A percentile compares a stretch with the other conserved stretches of the same genome.
Conservation (phyloP, 257 asterid genomes). For the Penstemon davidsonii region DNA sequence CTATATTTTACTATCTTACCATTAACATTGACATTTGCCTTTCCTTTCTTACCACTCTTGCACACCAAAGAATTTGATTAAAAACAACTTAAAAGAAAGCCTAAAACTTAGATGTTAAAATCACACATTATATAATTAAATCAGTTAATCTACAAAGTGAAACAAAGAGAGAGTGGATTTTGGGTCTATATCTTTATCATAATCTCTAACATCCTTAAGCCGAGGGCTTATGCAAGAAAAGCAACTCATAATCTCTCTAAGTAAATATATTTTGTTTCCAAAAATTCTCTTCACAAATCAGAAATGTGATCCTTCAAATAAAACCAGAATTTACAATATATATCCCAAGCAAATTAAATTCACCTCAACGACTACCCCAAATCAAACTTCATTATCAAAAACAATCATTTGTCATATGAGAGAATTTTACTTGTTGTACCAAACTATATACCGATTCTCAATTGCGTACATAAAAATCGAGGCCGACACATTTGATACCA, state of each 20-base stretch:
- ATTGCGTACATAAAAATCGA: no score
- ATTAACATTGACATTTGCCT: conserved; percentile 33
- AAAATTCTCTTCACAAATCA: background rate
- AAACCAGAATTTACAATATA: conserved; percentile 23
- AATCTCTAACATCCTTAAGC: conserved; percentile 25
- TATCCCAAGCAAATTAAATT: conserved; percentile 10
- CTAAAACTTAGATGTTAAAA: background rate
- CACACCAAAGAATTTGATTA: conserved; percentile 13
- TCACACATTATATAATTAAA: conserved; percentile 12
- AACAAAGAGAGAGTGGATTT: conserved; percentile 11
- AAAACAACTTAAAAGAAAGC: conserved; percentile 17
- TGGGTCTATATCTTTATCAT: conserved; percentile 50
- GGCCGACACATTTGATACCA: no score
- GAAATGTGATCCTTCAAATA: conserved; percentile 20
- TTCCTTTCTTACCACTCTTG: conserved; percentile 42
- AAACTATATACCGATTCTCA: no score
- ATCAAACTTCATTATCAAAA: conserved; percentile 20
- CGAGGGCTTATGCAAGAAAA: conserved; percentile 20
- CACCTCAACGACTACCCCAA: conserved; percentile 27
- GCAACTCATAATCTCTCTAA: conserved; percentile 55
- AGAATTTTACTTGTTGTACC: no score
- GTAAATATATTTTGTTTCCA: background rate
- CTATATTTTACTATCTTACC: conserved; percentile 34
- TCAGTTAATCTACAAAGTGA: background rate
- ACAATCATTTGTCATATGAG: no score